A percentile compares a stretch with the other conserved stretches of the same genome.
phyloP scores from a whole-genome alignment of 2,329 filamentous ascomycete species.

The Neofusicoccum cordaticola region DNA sequence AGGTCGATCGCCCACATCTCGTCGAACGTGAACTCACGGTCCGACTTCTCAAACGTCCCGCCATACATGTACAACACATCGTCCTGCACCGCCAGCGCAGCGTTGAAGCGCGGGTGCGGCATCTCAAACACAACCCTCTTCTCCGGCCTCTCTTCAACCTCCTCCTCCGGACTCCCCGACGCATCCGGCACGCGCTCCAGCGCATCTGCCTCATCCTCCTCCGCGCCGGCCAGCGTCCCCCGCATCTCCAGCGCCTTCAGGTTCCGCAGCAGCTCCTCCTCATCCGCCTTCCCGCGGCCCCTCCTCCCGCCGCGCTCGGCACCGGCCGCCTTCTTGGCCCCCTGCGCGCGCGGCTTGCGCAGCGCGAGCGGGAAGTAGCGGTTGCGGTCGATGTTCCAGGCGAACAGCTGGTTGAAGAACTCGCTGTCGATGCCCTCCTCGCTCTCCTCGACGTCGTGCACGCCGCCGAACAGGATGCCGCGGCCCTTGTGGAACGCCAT shows the following conservation, averaged over 20 bases:
- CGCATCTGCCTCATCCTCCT: constrained; percentile 25
- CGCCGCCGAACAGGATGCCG: constrained; percentile 89
- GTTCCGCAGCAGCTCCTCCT: constrained; percentile 85
- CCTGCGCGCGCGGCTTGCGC: constrained; percentile 67
- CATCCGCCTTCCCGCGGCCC: constrained; percentile 81
- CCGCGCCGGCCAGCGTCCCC: constrained; percentile 54
- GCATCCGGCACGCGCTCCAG: neutral
- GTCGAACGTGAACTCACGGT: constrained; percentile 92
- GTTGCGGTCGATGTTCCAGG: constrained; percentile 95
- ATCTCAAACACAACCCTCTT: constrained; percentile 71
- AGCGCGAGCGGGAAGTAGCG: constrained; percentile 83
- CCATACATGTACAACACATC: constrained; percentile 93
- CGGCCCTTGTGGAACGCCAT: constrained; percentile 94
- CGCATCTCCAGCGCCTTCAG: constrained; percentile 81
- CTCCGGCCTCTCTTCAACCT: constrained; percentile 49
- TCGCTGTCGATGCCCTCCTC: constrained; percentile 96
- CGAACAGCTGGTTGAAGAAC: constrained; percentile 89
- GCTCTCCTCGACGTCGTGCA: constrained; percentile 86
- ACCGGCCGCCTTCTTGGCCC: constrained; percentile 59
- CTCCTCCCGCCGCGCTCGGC: constrained; percentile 58
- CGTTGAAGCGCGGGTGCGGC: constrained; percentile 88
- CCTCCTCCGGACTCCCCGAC: constrained; percentile 38
- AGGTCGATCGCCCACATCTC: constrained; percentile 91
- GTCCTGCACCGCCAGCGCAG: constrained; percentile 84
- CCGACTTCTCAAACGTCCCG: constrained; percentile 91